Percentiles rank a stretch among this genome's conserved stretches.
Evolutionary conservation across 1,139 yeast genomes (phyloP).

Genomic region (Sugiyamaella xylanicola): DNA sequence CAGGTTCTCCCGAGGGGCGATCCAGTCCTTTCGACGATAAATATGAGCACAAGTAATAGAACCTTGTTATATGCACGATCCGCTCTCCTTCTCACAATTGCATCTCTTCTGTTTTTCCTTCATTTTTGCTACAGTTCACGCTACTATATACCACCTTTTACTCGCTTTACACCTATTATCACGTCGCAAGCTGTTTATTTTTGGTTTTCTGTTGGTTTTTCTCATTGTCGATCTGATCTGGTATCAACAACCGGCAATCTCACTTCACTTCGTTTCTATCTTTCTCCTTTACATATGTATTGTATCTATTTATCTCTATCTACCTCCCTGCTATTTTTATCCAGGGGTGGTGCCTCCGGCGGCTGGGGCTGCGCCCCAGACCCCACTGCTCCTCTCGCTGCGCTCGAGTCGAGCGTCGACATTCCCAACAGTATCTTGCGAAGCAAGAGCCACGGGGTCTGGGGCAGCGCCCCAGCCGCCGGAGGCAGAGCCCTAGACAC

Average conservation of each 20-base stretch:
- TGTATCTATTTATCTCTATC: not conserved
- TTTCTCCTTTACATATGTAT: not conserved
- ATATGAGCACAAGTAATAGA: slow-evolving; percentile 12
- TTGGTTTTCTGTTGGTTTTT: not conserved
- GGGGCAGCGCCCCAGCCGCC: too few relatives aligned
- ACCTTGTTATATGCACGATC: too few relatives aligned
- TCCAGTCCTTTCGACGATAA: slow-evolving; percentile 33
- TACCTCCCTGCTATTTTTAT: not conserved
- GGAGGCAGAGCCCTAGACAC: too few relatives aligned
- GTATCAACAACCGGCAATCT: not conserved
- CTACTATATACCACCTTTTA: not conserved
- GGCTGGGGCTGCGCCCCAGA: not conserved
- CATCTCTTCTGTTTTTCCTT: too few relatives aligned
- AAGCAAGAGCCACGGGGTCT: too few relatives aligned
- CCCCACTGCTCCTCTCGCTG: not conserved
- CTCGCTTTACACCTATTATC: too few relatives aligned
- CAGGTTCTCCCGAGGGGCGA: slow-evolving; percentile 21
- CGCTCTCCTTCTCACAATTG: not conserved
- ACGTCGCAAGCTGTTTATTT: not conserved
- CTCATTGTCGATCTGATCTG: not conserved
- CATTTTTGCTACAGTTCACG: too few relatives aligned
- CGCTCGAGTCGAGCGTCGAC: too few relatives aligned
- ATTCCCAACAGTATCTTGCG: too few relatives aligned
- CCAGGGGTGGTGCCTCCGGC: not conserved
- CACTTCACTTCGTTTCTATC: not conserved